Evolutionary conservation across 1,284 basidiomycete genomes (phyloP), one percentile per base, ranked within the genome.

Genomic region (Cronartium ribicola): DNA sequence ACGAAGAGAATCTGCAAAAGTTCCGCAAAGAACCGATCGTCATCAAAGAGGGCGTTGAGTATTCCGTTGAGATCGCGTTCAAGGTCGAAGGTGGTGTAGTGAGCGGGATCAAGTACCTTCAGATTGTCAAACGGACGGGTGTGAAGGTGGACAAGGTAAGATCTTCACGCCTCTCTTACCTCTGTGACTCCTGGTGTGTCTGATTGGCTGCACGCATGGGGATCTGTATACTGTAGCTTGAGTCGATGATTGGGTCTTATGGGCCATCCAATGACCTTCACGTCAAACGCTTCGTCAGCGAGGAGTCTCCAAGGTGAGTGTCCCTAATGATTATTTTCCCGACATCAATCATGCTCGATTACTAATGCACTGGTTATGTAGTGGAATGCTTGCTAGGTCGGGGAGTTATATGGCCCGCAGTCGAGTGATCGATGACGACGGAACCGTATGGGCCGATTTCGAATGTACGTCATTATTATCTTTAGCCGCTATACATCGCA

Each of bases 1-100:
- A 81, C 68, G 75, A 80, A 5, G 82, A 80, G 41, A 80, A 80
- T 69, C 79, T 85, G 14, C 82, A 82, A 17, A 80, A 81, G 68
- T 78, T 84, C 75, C 85, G 84, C 79, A 85, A 84, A 78, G 81
- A 84, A 36, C 89, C 91, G 10, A 84, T 92, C 76, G 81, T 81
- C 36, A 83, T 84, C 79, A 84, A 85, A 76, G 85, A 86, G 77
- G 85, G 85, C 39, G 83, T 84, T 75, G 85, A 86, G 72, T 86
- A 86, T 79, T 92, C 91, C 80, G 92, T 94, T 81, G 90, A 89
- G 68, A 86, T 91, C 79, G 86, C 83, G 10, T 93, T 93, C 84
- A 87, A 84, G 80, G 89, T 92, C 76, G 91, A 92, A 81, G 88
- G 91, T 81, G 89, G 88, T 41, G 90, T 94, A 80, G 88, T 91